Evolutionary conservation across 768 basidiomycete species (phyloP).

Genomic region (Tulasnella sp.): DNA sequence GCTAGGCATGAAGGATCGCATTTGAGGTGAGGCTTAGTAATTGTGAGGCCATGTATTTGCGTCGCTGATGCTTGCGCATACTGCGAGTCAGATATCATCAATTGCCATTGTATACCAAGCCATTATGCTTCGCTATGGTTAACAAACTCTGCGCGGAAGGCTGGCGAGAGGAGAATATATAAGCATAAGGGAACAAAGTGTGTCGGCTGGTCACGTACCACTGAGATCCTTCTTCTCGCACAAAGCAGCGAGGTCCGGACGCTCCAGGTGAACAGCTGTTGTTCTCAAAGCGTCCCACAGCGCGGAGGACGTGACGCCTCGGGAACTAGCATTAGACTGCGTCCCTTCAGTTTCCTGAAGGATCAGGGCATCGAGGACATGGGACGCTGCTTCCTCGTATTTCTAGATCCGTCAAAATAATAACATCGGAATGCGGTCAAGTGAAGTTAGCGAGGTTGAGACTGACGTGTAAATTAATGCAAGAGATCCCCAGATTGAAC

Average conservation of each 20-base stretch:
- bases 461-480: conserved; percentile 71
- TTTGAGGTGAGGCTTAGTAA: neutral
- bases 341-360: conserved; percentile 76
- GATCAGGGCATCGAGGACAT: conserved; percentile 79
- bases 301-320: conserved; percentile 63
- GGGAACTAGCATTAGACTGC: conserved; percentile 37
- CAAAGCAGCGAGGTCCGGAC: conserved; percentile 62
- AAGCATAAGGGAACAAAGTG: neutral
- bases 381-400: conserved; percentile 76
- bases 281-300: conserved; percentile 86
- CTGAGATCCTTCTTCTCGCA: conserved; percentile 68
- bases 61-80: too few relatives aligned
- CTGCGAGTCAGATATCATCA: neutral
- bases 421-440: conserved; percentile 17
- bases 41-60: too few relatives aligned
- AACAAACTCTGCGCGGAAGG: conserved; percentile 14
- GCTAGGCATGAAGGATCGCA: conserved; percentile 22
- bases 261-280: conserved; percentile 68
- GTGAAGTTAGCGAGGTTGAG: conserved; percentile 7
- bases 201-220: conserved; percentile 27
- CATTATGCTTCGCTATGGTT: neutral
- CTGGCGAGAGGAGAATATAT: neutral
- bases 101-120: neutral
- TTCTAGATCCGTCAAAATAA: conserved; percentile 35
- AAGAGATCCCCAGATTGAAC: conserved; percentile 89